A percentile compares a stretch with the other conserved stretches of the same genome.
Evolutionary conservation across 148 eudicot genomes (phyloP).

Genomic region (Vaccinium myrtillus): DNA sequence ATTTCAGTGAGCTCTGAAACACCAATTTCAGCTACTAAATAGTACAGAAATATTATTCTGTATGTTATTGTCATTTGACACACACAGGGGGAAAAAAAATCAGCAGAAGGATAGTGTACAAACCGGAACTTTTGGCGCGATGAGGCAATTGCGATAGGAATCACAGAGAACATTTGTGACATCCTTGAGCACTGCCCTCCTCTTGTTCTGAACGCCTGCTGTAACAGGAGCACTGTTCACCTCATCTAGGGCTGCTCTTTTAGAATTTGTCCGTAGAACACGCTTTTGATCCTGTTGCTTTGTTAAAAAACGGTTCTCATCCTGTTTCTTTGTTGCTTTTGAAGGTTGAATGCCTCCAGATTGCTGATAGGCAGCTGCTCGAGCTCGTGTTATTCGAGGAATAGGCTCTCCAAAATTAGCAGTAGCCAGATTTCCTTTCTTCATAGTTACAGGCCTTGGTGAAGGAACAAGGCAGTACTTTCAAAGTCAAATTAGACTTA

Average conservation of each 20-base stretch:
- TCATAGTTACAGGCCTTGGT: constrained; percentile 36
- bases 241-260: constrained; percentile 53
- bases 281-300: constrained; percentile 27
- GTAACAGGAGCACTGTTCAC: constrained; percentile 28
- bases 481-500: constrained; percentile 21
- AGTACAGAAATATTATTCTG: not conserved
- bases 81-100: not conserved
- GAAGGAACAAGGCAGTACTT: constrained; percentile 30
- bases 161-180: constrained; percentile 57
- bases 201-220: constrained; percentile 34
- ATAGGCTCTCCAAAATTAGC: constrained; percentile 37
- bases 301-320: not conserved
- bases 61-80: not conserved
- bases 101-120: constrained; percentile 20
- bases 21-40: constrained; percentile 5
- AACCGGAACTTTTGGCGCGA: constrained; percentile 39
- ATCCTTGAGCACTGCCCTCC: constrained; percentile 61
- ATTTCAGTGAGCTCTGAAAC: not conserved
- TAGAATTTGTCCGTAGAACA: constrained; percentile 29
- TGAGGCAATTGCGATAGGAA: constrained; percentile 33
- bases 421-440: constrained; percentile 31
- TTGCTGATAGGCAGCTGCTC: constrained; percentile 50
- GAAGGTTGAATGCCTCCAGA: constrained; percentile 20
- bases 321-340: constrained; percentile 26
- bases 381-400: constrained; percentile 61